Conservation (phyloP, 352 stramenopile species). For the Globisporangium carolinianum region DNA sequence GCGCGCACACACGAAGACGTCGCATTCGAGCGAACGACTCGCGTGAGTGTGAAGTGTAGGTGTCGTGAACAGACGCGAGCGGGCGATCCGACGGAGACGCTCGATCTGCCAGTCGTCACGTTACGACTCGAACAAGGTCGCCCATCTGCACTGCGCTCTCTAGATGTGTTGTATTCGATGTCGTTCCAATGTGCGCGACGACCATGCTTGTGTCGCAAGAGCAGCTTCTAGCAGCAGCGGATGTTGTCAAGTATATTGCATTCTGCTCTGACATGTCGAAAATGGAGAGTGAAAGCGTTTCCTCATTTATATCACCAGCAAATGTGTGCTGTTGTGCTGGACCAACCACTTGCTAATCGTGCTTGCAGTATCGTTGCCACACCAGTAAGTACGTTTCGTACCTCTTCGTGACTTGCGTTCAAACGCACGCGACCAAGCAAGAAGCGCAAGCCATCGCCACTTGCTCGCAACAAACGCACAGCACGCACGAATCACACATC, state of each 20-base stretch:
- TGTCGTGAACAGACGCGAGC: neutral
- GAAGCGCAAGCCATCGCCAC: neutral
- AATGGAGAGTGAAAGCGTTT: neutral
- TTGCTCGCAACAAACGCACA: neutral
- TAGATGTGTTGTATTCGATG: too few relatives aligned
- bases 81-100: neutral
- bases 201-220: too few relatives aligned
- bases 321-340: neutral
- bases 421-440: too few relatives aligned
- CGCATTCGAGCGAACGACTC: conserved; percentile 74
- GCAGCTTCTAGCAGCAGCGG: neutral
- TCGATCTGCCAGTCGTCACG: too few relatives aligned
- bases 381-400: neutral
- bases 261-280: too few relatives aligned
- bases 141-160: too few relatives aligned
- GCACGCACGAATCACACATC: neutral
- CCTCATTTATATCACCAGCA: neutral
- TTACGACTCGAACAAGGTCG: too few relatives aligned
- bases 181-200: too few relatives aligned
- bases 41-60: conserved; percentile 93
- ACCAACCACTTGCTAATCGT: neutral
- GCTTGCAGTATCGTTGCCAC: too few relatives aligned
- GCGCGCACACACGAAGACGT: conserved; percentile 85
- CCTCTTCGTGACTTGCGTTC: neutral
- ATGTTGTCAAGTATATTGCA: neutral